Evolutionary conservation across 371 early-diverging fungal species (phyloP).

Genomic region (Mucor irregularis): DNA sequence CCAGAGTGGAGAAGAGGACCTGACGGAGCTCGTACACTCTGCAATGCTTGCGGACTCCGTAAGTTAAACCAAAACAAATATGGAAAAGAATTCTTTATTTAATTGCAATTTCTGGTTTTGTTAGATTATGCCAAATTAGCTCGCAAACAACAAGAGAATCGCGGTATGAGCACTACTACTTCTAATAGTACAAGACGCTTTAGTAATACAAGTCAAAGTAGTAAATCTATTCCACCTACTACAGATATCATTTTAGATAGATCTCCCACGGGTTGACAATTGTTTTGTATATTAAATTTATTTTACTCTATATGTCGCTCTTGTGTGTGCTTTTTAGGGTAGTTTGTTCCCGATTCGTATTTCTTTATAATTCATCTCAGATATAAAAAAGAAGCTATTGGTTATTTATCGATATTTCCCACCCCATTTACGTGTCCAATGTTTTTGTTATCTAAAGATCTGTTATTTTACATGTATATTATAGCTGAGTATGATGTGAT

Average conservation of each 20-base stretch:
- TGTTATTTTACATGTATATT: too few species aligned
- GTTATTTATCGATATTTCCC: neutral
- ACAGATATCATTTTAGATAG: neutral
- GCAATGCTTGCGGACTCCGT: constrained; percentile 72
- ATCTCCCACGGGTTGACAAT: neutral
- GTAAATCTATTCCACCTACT: neutral
- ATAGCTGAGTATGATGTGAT: too few species aligned
- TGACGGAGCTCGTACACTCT: constrained; percentile 65
- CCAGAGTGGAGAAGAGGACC: constrained; percentile 76
- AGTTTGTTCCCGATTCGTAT: constrained; percentile 7
- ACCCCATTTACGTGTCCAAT: neutral
- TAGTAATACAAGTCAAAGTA: neutral
- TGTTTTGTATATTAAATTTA: neutral
- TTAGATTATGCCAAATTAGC: constrained; percentile 45
- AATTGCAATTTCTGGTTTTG: neutral
- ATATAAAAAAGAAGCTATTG: too few species aligned
- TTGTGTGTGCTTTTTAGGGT: neutral
- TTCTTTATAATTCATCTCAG: too few species aligned
- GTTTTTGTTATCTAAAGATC: neutral
- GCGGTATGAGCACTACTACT: neutral
- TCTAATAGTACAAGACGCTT: neutral
- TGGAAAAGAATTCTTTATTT: neutral
- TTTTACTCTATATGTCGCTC: neutral
- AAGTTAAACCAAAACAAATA: constrained; percentile 15
- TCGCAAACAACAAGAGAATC: constrained; percentile 27